These are phyloP conservation scores for Phyllosticta capitalensis DNA, from an alignment of 2,329 filamentous ascomycete genomes.

Conservation along the genomic window DNA sequence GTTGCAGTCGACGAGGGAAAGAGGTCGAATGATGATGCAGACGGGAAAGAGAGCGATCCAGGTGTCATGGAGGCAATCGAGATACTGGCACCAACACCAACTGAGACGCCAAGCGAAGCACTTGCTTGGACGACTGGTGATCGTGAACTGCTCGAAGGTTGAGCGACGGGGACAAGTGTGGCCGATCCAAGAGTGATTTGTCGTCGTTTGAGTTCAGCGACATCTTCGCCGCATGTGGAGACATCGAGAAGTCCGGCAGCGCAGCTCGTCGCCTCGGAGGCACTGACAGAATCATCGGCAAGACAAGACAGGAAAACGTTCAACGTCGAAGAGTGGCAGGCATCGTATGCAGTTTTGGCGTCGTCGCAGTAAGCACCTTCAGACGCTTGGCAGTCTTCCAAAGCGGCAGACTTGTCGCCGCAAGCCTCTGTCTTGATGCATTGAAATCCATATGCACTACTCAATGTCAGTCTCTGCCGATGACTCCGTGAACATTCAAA, in stretches of 20 bases:
- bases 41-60: neutral
- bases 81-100: neutral
- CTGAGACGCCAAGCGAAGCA: neutral
- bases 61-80: neutral
- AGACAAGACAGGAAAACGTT: neutral
- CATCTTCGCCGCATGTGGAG: neutral
- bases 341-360: neutral
- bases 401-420: neutral
- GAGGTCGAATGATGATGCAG: neutral
- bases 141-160: neutral
- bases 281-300: neutral
- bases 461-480: neutral
- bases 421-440: constrained; percentile 1
- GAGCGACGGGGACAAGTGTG: neutral
- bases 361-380: neutral
- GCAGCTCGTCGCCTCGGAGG: neutral
- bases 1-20: neutral
- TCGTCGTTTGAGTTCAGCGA: neutral
- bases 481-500: neutral
- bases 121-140: neutral
- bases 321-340: constrained; percentile 1
- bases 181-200: neutral
- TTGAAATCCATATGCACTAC: neutral
- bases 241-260: neutral
- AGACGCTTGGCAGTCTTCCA: neutral